A percentile compares a stretch with the other conserved stretches of the same genome.
Conservation (phyloP, 1,139 yeast genomes). For the Komagataea norvegica region DNA sequence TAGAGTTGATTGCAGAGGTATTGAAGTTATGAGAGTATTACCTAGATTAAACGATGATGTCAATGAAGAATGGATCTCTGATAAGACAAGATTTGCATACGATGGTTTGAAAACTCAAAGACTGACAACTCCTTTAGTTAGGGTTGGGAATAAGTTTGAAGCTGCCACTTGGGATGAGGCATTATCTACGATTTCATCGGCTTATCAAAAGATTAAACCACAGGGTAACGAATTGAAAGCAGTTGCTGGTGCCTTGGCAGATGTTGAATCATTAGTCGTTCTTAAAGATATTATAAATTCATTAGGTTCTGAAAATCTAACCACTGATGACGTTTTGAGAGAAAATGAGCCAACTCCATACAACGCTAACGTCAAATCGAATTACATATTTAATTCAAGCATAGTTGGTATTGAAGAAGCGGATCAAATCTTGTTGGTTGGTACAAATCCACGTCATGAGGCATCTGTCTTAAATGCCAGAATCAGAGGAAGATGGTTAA, state of each 20-base stretch:
- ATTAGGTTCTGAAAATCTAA: constrained; percentile 77
- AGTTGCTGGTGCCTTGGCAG: constrained; percentile 75
- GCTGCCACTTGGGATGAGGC: constrained; percentile 90
- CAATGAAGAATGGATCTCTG: constrained; percentile 91
- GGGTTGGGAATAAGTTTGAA: constrained; percentile 66
- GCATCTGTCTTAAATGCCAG: constrained; percentile 87
- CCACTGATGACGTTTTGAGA: constrained; percentile 54
- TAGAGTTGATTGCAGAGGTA: constrained; percentile 83
- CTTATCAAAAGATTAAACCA: constrained; percentile 55
- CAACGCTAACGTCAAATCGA: constrained; percentile 73
- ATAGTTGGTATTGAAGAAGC: constrained; percentile 80
- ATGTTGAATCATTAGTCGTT: constrained; percentile 79
- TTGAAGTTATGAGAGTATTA: constrained; percentile 82
- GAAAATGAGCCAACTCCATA: constrained; percentile 52
- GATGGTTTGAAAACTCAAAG: constrained; percentile 88
- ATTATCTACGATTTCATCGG: constrained; percentile 62
- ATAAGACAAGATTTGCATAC: constrained; percentile 79
- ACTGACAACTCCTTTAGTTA: constrained; percentile 74
- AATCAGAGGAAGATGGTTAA: constrained; percentile 79
- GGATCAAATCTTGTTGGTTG: constrained; percentile 72
- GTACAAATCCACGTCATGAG: constrained; percentile 87
- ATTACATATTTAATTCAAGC: constrained; percentile 76
- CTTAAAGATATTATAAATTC: constrained; percentile 74
- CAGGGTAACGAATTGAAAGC: constrained; percentile 73
- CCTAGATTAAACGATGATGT: constrained; percentile 85